A percentile compares a stretch with the other conserved stretches of the same genome.
Evolutionary conservation across 2,329 filamentous ascomycete genomes (phyloP).

Genomic region (Colletotrichum karsti): DNA sequence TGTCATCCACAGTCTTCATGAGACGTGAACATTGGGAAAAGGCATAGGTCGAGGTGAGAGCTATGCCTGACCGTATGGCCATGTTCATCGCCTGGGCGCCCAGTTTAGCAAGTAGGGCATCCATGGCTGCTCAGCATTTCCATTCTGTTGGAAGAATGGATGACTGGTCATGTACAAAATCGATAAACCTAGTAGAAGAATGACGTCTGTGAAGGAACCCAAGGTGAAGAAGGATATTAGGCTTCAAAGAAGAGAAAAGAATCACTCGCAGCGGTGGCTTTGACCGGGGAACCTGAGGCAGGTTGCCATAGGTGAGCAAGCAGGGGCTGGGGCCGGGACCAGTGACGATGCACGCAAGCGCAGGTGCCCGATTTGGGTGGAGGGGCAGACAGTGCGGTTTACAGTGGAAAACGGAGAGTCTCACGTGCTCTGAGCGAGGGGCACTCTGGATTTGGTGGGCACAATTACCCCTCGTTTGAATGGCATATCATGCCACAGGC

Average conservation of each 20-base stretch:
- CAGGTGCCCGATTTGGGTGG: slow-evolving; percentile 7
- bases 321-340: not conserved
- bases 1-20: slow-evolving; percentile 79
- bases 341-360: slow-evolving; percentile 8
- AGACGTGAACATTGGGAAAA: slow-evolving; percentile 82
- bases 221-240: not conserved
- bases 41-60: slow-evolving; percentile 86
- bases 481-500: no score
- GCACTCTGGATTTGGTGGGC: not conserved
- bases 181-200: not conserved
- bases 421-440: not conserved
- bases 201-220: not conserved
- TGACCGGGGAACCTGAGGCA: slow-evolving; percentile 18
- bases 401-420: not conserved
- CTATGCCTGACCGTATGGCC: slow-evolving; percentile 87
- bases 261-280: not conserved
- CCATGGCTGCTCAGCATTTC: slow-evolving; percentile 62
- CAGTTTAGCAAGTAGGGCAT: slow-evolving; percentile 64
- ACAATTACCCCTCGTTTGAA: slow-evolving; percentile 14
- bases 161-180: not conserved
- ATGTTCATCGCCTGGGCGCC: slow-evolving; percentile 86
- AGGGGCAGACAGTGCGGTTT: not conserved
- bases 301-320: slow-evolving; percentile 14
- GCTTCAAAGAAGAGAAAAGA: not conserved
- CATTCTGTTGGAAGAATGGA: slow-evolving; percentile 5